These are phyloP conservation scores for Barnettozyma botsteinii DNA, from an alignment of 805 yeast species.

Conservation along the genomic window DNA sequence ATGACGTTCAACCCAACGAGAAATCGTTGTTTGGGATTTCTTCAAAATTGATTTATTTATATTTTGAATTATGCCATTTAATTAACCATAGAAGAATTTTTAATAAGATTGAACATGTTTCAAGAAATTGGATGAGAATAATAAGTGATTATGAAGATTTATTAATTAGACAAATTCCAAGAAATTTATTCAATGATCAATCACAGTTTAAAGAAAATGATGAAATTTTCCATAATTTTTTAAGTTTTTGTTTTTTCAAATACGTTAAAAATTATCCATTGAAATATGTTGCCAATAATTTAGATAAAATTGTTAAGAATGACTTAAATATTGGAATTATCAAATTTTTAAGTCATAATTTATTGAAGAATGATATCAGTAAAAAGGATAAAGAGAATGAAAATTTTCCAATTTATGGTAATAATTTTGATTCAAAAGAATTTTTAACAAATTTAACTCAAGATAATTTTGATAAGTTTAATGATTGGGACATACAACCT, in stretches of 20 bases:
- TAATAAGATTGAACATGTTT: constrained; percentile 28
- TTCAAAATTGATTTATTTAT: constrained; percentile 28
- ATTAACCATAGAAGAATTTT: constrained; percentile 42
- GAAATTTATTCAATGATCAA: too few species aligned
- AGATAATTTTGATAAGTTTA: constrained; percentile 3
- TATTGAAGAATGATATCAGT: neutral
- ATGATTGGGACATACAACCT: constrained; percentile 5
- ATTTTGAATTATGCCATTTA: constrained; percentile 34
- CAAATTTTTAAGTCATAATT: constrained; percentile 5
- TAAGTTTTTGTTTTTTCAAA: constrained; percentile 18
- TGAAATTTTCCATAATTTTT: constrained; percentile 12
- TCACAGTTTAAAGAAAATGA: constrained; percentile 1
- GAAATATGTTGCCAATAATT: constrained; percentile 12
- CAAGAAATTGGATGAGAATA: constrained; percentile 42
- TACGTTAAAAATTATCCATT: constrained; percentile 21
- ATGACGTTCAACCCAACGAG: neutral
- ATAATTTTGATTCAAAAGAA: neutral
- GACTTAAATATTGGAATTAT: constrained; percentile 6
- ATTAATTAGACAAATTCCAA: constrained; percentile 23
- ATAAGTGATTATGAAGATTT: constrained; percentile 43
- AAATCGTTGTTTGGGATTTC: constrained; percentile 17
- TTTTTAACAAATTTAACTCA: neutral
- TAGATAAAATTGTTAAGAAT: constrained; percentile 5
- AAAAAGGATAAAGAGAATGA: neutral
- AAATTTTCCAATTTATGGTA: neutral